Evolutionary conservation across 768 basidiomycete species (phyloP), one percentile per base, ranked within the genome.

Genomic region (Clavulina sp.): DNA sequence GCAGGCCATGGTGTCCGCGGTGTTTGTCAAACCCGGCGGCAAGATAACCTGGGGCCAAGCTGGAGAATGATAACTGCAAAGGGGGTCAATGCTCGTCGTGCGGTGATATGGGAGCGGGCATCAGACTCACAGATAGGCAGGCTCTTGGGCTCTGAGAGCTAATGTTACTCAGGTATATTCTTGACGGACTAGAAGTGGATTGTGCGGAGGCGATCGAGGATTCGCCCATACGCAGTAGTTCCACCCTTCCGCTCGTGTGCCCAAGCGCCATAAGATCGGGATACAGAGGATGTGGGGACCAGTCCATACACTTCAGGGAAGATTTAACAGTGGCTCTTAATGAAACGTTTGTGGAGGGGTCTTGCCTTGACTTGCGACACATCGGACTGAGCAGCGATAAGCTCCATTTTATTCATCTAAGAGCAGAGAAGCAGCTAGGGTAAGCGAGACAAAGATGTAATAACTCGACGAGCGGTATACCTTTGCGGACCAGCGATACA

Each of bases 21-120:
- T 16, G 36, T 44, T 54, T 59, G 24, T 59, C 58, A 5, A 53
- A 29, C 9, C 51, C 57, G 19, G 41, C 52, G 6, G 58, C 58
- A 21, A 59, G 55, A 34, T 53, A 55, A 41, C 56, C 53, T 24
- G 58, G 57, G 34, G 57, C 50, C 7, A 36, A 30, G 4, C 51
- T 30, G n/a, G 54, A 59, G 41, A 59, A 59, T 18, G 58, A 54
- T 5, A 59, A 32, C 47, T 57, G 38, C n/a, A 26, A 26, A 48
- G 50, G 43, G 4, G 41, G 9, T 23, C 48, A 48, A 23, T 44
- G 28, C n/a, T 40, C 34, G 18, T 36, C 33, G 41, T 18, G n/a
- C 18, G 30, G 4, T 3, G 21, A 3, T 3, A 33, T 18, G 38
- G 21, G 47, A 19, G 34, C n/a, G 16, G 18, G 30, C 18, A 52